Percentiles rank a stretch among this genome's conserved stretches.
Evolutionary conservation across 306 rosid species (phyloP).

Genomic region (Malus fusca): DNA sequence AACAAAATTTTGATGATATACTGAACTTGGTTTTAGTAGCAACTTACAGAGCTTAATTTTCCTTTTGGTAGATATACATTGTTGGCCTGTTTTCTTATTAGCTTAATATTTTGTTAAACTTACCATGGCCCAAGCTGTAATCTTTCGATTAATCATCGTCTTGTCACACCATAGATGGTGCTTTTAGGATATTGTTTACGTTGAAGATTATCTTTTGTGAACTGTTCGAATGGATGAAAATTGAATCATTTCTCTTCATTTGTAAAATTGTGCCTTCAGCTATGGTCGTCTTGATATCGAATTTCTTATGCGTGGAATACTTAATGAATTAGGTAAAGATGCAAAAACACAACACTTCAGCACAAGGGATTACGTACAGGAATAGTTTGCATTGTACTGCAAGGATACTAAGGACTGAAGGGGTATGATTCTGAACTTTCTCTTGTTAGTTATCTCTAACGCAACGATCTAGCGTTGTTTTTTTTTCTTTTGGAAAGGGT

Average conservation of each 20-base stretch:
- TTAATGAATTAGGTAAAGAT: slow-evolving; percentile 56
- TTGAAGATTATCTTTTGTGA: neutral
- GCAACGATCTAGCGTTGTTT: neutral
- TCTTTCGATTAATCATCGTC: neutral
- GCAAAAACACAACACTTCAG: slow-evolving; percentile 77
- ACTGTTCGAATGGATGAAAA: neutral
- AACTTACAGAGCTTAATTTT: neutral
- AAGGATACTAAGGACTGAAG: slow-evolving; percentile 84
- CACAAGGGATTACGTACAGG: slow-evolving; percentile 60
- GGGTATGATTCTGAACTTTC: slow-evolving; percentile 53
- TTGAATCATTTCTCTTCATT: neutral
- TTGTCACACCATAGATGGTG: neutral
- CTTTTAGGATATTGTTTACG: slow-evolving; percentile 2
- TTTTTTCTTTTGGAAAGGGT: neutral
- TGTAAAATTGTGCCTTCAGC: neutral
- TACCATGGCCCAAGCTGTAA: neutral
- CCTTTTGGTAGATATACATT: neutral
- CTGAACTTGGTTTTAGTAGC: neutral
- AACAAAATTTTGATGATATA: neutral
- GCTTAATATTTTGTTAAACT: neutral
- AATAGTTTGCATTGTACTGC: slow-evolving; percentile 72
- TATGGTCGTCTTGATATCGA: neutral
- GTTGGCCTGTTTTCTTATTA: neutral
- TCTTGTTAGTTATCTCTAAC: neutral
- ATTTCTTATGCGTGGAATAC: neutral